A percentile compares a stretch with the other conserved stretches of the same genome.
Evolutionary conservation across 139 green algal genomes (phyloP).

Genomic region (Chlamydomonas asymmetrica): DNA sequence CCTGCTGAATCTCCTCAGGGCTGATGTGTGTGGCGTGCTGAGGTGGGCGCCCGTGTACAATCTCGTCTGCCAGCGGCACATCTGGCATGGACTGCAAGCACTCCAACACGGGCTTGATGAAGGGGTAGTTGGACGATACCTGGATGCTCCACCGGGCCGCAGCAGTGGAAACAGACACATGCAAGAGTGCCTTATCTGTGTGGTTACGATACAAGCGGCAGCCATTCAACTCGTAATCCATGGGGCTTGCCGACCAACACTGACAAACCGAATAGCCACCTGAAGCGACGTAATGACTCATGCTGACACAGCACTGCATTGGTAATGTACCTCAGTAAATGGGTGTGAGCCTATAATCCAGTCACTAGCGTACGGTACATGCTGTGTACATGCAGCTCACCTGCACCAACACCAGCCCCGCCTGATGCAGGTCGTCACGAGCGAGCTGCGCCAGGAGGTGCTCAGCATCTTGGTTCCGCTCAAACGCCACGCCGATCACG

Average conservation of each 20-base stretch:
- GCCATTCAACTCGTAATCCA: too few species aligned
- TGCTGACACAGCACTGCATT: not conserved
- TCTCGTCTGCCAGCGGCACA: conserved; percentile 44
- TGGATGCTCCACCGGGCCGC: too few species aligned
- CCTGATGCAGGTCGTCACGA: not conserved
- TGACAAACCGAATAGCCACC: too few species aligned
- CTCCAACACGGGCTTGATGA: conserved; percentile 44
- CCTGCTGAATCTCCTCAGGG: conserved; percentile 13
- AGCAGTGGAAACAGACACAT: too few species aligned
- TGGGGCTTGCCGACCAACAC: too few species aligned
- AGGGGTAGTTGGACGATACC: conserved; percentile 43
- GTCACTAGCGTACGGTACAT: not conserved
- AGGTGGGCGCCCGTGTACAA: conserved; percentile 20
- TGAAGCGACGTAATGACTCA: not conserved
- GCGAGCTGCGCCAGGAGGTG: conserved; percentile 28
- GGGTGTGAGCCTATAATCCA: not conserved
- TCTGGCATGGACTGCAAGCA: conserved; percentile 45
- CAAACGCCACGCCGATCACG: conserved; percentile 41
- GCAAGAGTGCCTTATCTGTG: too few species aligned
- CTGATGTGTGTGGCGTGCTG: conserved; percentile 2
- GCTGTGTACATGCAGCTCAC: conserved; percentile 18
- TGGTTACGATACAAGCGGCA: too few species aligned
- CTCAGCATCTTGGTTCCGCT: conserved; percentile 17
- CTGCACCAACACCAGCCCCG: conserved; percentile 40
- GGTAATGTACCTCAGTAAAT: conserved; percentile 2